Evolutionary conservation across 2,329 filamentous ascomycete species (phyloP).

Genomic region (Microcyclospora pomicola): DNA sequence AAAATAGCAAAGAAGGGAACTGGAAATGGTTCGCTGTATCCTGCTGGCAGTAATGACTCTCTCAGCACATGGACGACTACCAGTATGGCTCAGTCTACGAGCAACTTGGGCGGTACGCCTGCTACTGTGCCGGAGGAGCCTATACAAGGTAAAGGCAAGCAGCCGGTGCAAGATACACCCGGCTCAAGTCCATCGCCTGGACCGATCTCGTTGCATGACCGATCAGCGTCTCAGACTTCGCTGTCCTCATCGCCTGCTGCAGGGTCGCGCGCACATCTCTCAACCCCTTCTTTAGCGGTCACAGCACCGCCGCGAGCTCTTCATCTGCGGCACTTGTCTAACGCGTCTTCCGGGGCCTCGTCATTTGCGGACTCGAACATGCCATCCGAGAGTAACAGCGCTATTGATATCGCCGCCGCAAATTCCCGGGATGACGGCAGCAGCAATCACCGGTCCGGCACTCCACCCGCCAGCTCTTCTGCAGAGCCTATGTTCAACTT

Average conservation of each 20-base stretch:
- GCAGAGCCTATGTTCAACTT: slow-evolving; percentile 86
- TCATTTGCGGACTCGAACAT: slow-evolving; percentile 36
- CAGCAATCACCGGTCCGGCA: slow-evolving; percentile 24
- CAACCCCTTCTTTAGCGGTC: slow-evolving; percentile 12
- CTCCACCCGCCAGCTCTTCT: slow-evolving; percentile 37
- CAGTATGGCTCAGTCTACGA: slow-evolving; percentile 26
- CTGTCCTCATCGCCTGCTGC: slow-evolving; percentile 16
- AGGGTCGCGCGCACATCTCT: slow-evolving; percentile 29
- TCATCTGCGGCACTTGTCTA: slow-evolving; percentile 64
- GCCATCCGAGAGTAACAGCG: slow-evolving; percentile 39
- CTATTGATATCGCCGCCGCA: slow-evolving; percentile 31
- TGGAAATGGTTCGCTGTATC: slow-evolving; percentile 42
- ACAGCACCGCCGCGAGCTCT: slow-evolving; percentile 11
- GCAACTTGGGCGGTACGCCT: slow-evolving; percentile 37
- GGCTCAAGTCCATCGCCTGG: slow-evolving; percentile 31
- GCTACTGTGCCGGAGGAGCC: slow-evolving; percentile 23
- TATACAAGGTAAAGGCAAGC: slow-evolving; percentile 34
- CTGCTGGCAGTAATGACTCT: slow-evolving; percentile 21
- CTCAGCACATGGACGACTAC: slow-evolving; percentile 19
- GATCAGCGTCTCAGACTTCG: slow-evolving; percentile 12
- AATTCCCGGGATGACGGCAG: background rate
- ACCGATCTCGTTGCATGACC: slow-evolving; percentile 29
- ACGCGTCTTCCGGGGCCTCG: slow-evolving; percentile 69
- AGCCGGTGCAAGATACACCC: slow-evolving; percentile 28
- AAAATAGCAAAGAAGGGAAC: slow-evolving; percentile 54